Evolutionary conservation across 345 rosid genomes (phyloP), one percentile per base, ranked within the genome.

Genomic region (Angophora floribunda): DNA sequence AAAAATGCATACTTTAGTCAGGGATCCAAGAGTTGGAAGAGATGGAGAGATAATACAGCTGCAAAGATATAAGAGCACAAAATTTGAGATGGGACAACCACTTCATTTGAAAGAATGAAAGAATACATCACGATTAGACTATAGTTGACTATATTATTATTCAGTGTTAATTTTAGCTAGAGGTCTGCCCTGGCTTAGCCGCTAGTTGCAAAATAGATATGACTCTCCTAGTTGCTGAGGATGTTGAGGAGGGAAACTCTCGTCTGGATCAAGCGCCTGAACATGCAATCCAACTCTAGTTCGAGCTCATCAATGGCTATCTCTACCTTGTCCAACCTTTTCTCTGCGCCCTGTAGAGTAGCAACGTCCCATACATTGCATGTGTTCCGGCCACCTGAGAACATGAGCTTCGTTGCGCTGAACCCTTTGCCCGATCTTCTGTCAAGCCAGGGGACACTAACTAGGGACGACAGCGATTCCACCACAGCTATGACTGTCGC

Each of bases 241-340:
- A 96, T 94, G 90, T 96, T 97, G 7, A 95, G 95, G 90, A 96
- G 98, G 44, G 94, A 93, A 90, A 93, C 98, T 92, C 99, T 93
- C 52, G 99, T 95, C 85, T 95, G 97, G 86, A 97, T 97, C 92
- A 96, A 89, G 32, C 97, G 91, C 89, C 98, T 89, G 51, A 89
- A 94, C 87, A 96, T 95, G 91, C 94, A 94, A 85, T 95, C 94
- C 44, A 96, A 26, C 92, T 97, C 98, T 51, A 90, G 90, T 87
- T 94, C 96, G 55, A 96, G 96, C 88, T 95, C 93, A 79, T 95
- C 94, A 13, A 95, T 90, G 52, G 96, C 95, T 57, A 94, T 95
- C 91, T 95, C 96, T 85, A 94, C 95, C 0, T 96, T 96, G 89
- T 95, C 96, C 93, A 95, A 30, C 92, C 98, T 95, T 79, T 95